Evolutionary conservation across 73 alveolate genomes (phyloP).

Genomic region (Symbiodinium pilosum): DNA sequence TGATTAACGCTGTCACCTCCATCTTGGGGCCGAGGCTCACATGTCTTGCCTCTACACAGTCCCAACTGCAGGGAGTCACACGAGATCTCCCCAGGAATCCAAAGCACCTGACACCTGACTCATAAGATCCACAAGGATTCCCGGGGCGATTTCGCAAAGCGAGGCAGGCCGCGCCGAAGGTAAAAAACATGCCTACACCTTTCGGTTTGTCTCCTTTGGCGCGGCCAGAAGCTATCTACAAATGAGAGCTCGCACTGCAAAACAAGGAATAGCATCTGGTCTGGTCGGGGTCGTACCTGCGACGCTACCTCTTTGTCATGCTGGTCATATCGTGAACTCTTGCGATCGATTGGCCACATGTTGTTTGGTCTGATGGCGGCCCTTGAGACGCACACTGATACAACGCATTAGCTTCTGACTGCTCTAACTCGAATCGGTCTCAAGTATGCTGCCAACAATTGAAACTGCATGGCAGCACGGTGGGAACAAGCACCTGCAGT

Average conservation of each 20-base stretch:
- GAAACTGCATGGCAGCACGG: too few species aligned
- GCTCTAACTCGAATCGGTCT: neutral
- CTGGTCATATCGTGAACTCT: neutral
- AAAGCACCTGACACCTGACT: neutral
- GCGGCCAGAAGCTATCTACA: slow-evolving; percentile 3
- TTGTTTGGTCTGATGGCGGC: neutral
- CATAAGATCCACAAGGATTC: neutral
- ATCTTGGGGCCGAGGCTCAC: too few species aligned
- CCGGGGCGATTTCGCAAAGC: slow-evolving; percentile 7
- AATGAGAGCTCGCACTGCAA: neutral
- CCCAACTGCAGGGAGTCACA: neutral
- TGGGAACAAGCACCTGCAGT: too few species aligned
- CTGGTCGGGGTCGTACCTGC: too few species aligned
- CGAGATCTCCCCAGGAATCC: slow-evolving; percentile 6
- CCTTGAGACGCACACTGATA: neutral
- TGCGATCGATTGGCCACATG: neutral
- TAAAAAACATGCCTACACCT: too few species aligned
- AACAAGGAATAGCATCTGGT: too few species aligned
- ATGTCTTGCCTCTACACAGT: neutral
- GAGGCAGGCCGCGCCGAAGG: neutral
- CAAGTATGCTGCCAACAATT: neutral
- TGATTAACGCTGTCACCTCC: too few species aligned
- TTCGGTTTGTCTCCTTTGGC: too few species aligned
- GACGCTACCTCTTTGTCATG: neutral
- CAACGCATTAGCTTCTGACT: too few species aligned